Evolutionary conservation across 805 yeast genomes (phyloP), one percentile per base, ranked within the genome.

Genomic region (Candida chilensis): DNA sequence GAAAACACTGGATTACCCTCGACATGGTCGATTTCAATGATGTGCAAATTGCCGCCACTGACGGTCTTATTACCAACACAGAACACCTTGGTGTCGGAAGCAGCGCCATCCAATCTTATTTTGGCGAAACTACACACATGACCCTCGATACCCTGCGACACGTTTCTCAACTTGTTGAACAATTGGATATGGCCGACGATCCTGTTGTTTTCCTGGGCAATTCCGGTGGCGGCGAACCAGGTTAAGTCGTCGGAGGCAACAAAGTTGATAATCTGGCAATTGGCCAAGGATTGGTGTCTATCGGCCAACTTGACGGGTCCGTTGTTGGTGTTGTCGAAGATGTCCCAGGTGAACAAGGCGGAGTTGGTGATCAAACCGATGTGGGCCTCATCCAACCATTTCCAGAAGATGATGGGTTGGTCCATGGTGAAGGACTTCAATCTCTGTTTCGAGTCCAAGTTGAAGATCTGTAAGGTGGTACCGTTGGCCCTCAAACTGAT

Each of bases 91-190:
- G 94, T 83, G 25, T 84, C 84, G 27, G 57, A 58, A 17, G 75
- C 45, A 24, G 88, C 84, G 32, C 86, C 86, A 31, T 75, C 81
- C 43, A 90, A 65, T 37, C 75, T 69, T 39, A 92, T 62, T 36
- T 69, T 65, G 32, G 95, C 86, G 60, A 92, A 92, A 25, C 77
- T 75, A 36, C 95, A 92, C 33, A 94, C 97, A 57, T 92, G 98
- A 46, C 98, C 98, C 50, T 92, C 97, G 45, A 92, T 85, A 14
- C 95, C 88, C 62, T 92, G 99, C 10, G 96, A 88, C 24, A 90
- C 84, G 50, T 83, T 82, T 60, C 97, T 78, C 32, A 79, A 75
- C 52, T 80, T 82, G 36, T 95, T 82, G 60, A 65, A 92, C 38
- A 92, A 74, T 64, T 92, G 99, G 52, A 90, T 83, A 59, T 85